Conservation (phyloP, 345 rosid species). For the Syzygium aqueum region DNA sequence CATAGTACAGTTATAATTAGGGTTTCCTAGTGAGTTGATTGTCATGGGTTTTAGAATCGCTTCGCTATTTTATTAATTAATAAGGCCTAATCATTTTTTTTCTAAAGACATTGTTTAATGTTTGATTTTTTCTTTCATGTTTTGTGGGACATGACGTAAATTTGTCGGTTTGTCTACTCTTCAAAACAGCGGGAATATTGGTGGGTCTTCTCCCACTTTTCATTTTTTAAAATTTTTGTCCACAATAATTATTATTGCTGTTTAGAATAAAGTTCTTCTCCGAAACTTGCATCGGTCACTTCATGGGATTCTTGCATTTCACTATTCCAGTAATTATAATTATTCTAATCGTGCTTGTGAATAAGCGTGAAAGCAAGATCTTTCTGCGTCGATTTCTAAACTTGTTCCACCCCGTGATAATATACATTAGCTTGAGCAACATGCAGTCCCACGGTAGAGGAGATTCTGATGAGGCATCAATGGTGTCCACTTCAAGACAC, state of each 20-base stretch:
- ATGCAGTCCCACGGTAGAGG: not conserved
- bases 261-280: not conserved
- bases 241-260: not conserved
- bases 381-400: not conserved
- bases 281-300: not conserved
- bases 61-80: not conserved
- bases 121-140: not conserved
- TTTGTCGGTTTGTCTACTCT: not conserved
- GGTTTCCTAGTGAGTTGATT: not conserved
- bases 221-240: not conserved
- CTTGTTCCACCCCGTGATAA: not conserved
- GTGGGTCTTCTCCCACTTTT: not conserved
- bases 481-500: not conserved
- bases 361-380: not conserved
- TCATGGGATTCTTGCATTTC: not conserved
- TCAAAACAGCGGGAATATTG: constrained; percentile 25
- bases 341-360: not conserved
- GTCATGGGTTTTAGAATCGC: not conserved
- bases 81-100: not conserved
- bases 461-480: not conserved
- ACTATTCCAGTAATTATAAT: not conserved
- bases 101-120: not conserved
- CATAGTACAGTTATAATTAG: not conserved
- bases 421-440: not conserved
- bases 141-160: not conserved